Evolutionary conservation across 306 rosid genomes (phyloP), one percentile per base, ranked within the genome.

Genomic region (Gleditsia sinensis): DNA sequence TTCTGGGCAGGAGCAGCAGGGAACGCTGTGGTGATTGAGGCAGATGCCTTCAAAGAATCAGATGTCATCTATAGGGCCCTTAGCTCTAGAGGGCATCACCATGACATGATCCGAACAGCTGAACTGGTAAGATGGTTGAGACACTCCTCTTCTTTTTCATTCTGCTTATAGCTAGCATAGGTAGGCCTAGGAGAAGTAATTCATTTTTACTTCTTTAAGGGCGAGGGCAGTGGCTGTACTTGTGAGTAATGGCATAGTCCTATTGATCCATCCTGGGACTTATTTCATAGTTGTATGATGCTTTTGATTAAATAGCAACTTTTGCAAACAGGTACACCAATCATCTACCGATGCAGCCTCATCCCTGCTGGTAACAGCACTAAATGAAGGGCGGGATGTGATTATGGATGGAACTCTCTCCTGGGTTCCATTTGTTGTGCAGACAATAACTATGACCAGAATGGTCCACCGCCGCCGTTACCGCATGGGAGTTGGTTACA

Each of bases 331-430:
- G 97, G 97, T 91, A 42, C 96, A 91, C 77, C 97, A 94, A 82
- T 94, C 98, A 80, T 94, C 97, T 23, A 91, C 98, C 27, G 97
- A 94, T 73, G 98, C 98, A 75, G 97, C 98, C 56, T 91, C 98
- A 32, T 94, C 98, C 80, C 98, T 94, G 55, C 82, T 94, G n/a
- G 97, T 91, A 58, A 91, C 97, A 64, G 91, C 96, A 43, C 79
- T 87, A 37, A 87, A 90, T 39, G 98, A 95, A 75, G 99, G 99
- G 58, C 37, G 99, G 58, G 97, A 92, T 57, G 99, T 92, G 43
- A 90, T 92, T 55, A 95, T 95, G 98, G 99, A 95, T 72, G 99
- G 99, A 40, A 95, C 99, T 23, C 89, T 95, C 54, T 95, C 99
- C 16, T 95, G 99, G 99, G 80, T 78, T 10, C 98, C 98, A 64